A percentile compares a stretch with the other conserved stretches of the same genome.
Evolutionary conservation across 257 asterid species (phyloP).

Genomic region (Fraxinus pennsylvanica): DNA sequence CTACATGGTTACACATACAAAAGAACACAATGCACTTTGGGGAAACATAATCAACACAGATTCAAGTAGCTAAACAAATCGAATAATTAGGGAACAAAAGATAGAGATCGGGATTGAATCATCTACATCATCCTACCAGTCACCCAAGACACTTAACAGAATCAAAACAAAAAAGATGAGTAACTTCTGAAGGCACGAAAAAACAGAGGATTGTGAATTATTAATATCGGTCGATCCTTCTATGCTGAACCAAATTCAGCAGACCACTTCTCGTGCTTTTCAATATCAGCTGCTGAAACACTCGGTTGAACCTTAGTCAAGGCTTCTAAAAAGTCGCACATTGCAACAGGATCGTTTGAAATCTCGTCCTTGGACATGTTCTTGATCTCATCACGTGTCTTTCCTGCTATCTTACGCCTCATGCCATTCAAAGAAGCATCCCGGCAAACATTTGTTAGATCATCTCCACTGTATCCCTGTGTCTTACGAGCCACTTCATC

Average conservation of each 20-base stretch:
- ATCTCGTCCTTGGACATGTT: constrained; percentile 93
- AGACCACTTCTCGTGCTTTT: constrained; percentile 92
- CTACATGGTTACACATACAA: neutral
- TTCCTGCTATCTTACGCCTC: constrained; percentile 91
- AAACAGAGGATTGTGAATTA: neutral
- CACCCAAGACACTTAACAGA: neutral
- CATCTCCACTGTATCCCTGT: constrained; percentile 98
- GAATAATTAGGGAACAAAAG: neutral
- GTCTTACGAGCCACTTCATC: constrained; percentile 91
- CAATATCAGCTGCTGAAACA: constrained; percentile 91
- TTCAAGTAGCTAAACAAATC: neutral
- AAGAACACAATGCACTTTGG: neutral
- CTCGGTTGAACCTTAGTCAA: constrained; percentile 88
- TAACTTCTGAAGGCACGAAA: neutral
- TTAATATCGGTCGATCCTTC: neutral
- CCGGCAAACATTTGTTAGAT: constrained; percentile 88
- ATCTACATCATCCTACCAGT: neutral
- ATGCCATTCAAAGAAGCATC: constrained; percentile 93
- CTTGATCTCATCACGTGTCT: constrained; percentile 86
- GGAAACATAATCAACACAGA: neutral
- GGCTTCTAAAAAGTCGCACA: constrained; percentile 95
- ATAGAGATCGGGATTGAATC: neutral
- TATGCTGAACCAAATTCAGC: constrained; percentile 91
- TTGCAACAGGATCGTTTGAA: constrained; percentile 85
- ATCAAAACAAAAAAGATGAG: neutral